Evolutionary conservation across 2,329 filamentous ascomycete species (phyloP), one percentile per base, ranked within the genome.

Genomic region (Bipolaris cookei): DNA sequence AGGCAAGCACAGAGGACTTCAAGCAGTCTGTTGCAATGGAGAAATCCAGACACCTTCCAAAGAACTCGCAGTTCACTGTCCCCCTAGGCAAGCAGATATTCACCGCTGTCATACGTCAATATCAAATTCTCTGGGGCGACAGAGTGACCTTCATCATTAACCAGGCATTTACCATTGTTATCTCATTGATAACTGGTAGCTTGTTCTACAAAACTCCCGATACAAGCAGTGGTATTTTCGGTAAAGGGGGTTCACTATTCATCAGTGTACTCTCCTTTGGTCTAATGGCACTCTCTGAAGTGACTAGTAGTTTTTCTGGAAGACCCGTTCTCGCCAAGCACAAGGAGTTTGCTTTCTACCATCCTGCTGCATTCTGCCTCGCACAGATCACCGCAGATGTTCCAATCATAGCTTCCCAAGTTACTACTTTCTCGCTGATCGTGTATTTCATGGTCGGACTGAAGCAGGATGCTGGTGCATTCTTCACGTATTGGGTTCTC

Each of bases 251-350:
- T 44, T 83, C 86, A 0, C 74, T 88, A 2, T 90, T 90, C 79
- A 84, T 90, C 50, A 54, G 86, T 0, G 77, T 90, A 0, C 77
- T 90, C 0, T 87, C 83, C 71, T 86, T 88, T 68, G 79, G 82
- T 55, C 75, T 90, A 5, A 70, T 89, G 1, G 81, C 86, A 14
- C 85, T 90, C 79, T 82, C 86, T 1, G 88, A 91, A 71, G 87
- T 90, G 2, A 87, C 65, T 3, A 69, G 68, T 20, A 65, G 86
- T 0, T 89, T 88, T 64, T 78, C 74, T 14, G 86, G 86, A 78
- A 81, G 87, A 23, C 90, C 90, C 1, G 93, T 96, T 66, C 88
- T 97, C 52, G 91, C 96, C 67, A 96, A 96, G 72, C 92, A 97
- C 65, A 78, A 82, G 51, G 85, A 88, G 42, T 97, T 95, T 70